Base-by-base conservation (phyloP, 2,329 filamentous ascomycete species). In the Botrytis deweyae region DNA sequence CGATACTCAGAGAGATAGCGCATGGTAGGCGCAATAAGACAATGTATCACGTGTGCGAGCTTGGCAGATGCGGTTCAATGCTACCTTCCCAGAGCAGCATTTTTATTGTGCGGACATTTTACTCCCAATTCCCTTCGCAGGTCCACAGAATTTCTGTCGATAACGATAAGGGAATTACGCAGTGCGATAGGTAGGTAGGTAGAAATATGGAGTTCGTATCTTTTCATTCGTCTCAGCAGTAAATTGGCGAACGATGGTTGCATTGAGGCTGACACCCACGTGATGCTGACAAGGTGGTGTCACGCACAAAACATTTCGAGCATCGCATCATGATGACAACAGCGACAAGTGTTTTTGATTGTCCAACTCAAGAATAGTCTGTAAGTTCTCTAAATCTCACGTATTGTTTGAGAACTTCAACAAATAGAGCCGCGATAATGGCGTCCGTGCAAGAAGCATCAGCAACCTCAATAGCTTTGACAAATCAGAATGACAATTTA, bases 161-260 rank as follows among this genome's bases (percentile, higher is more conserved):
- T 46, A 22, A 3, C 3, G 20, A 9, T 0, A 46, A 46, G 20
- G 0, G 0, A 0, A 46, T 14, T 2, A 0, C 9, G 49, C 49
- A 52, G 8, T 6, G 49, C 22, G 12, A 12, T 7, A 52, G 22
- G 46, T 25, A 52, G 22, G 46, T 25, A 49, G 38, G 38, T 42
- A 42, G 40, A 42, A 42, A 42, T 16, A 42, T 42, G 40, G 9
- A 52, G 44, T 52, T 52, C 22, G 22, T 52, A 5, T 14, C 49
- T 52, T 14, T 52, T 52, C 44, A 52, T 25, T 52, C 22, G 25
- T n/a, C 49, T 52, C 22, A 52, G 0, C 49, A 52, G 49, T n/a
- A 6, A 1, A 0, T 1, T 52, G 49, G 22, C 1, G n/a, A n/a
- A 52, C 10, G 49, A 52, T 7, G 9, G 25, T 52, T 52, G 29